phyloP scores from a whole-genome alignment of 441 rosid species.

The Adansonia madagascariensis region DNA sequence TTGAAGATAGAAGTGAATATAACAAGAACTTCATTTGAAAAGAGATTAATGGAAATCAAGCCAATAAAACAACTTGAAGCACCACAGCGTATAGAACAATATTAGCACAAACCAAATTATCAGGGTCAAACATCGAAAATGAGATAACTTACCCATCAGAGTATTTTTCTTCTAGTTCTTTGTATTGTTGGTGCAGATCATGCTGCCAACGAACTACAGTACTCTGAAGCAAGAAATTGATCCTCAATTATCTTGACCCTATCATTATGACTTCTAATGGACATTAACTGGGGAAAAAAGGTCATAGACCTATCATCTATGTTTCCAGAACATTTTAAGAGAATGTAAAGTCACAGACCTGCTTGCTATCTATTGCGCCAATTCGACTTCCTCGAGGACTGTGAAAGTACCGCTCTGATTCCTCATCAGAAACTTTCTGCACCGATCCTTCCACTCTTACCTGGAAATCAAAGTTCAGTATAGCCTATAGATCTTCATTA shows the following conservation, averaged over 20 bases:
- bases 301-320: constrained; percentile 7
- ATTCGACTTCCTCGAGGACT: constrained; percentile 95
- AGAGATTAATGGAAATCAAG: not conserved
- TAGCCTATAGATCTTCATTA: constrained; percentile 14
- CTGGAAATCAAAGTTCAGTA: constrained; percentile 41
- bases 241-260: constrained; percentile 15
- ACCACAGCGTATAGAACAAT: not conserved
- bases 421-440: constrained; percentile 73
- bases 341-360: constrained; percentile 46
- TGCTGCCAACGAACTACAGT: constrained; percentile 71
- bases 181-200: constrained; percentile 64
- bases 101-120: constrained; percentile 13
- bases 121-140: not conserved
- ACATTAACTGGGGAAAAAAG: not conserved
- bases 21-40: not conserved
- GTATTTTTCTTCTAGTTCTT: constrained; percentile 64
- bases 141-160: constrained; percentile 60
- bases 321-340: constrained; percentile 16
- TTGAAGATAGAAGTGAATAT: constrained; percentile 4
- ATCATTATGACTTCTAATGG: constrained; percentile 15
- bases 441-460: constrained; percentile 92
- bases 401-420: constrained; percentile 82
- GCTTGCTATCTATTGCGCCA: constrained; percentile 91
- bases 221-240: constrained; percentile 51
- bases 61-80: not conserved